Evolutionary conservation across 78 protist genomes (phyloP), one percentile per base, ranked within the genome.

Genomic region (Polysphondylium violaceum): DNA sequence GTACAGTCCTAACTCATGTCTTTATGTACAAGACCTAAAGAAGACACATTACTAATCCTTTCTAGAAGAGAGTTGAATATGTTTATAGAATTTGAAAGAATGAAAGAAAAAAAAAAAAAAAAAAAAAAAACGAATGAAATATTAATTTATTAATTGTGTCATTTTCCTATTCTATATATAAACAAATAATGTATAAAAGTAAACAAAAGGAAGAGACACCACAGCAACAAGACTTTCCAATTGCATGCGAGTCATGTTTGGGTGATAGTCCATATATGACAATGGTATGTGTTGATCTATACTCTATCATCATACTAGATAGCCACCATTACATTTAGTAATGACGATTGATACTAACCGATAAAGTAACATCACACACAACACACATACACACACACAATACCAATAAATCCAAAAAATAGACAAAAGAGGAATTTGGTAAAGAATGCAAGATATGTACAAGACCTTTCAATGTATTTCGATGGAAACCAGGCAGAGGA

Each of bases 191-290:
- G 93, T 87, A 76, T 63, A 55, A 59, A 38, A 87, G 83, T 23
- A 86, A 50, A 68, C 56, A 31, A 40, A 74, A 76, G 23, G 68
- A 83, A 2, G 16, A 27, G 11, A 55, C 25, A 7, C 53, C 51
- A 31, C 74, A 83, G 38, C 95, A 72, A 67, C 74, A 78, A 56
- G 92, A 83, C 33, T 96, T 98, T n/a, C 98, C 99, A 47, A 93
- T 96, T 5, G 63, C 94, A 16, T 98, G 99, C 56, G 96, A 95
- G 56, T 92, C 90, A 0, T 98, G 99, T 68, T 88, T 98, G 41
- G 99, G 99, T 38, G 94, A 74, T 27, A 97, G 93, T 69, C 97
- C 98, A 0, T 95, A 88, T 81, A 47, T 97, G 33, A 92, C 96
- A 47, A 98, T 97, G 98, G 93, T 89, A 33, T 3, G 96, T 19